Evolutionary conservation across 768 basidiomycete genomes (phyloP), one percentile per base, ranked within the genome.

Genomic region (Infundibulicybe gibba): DNA sequence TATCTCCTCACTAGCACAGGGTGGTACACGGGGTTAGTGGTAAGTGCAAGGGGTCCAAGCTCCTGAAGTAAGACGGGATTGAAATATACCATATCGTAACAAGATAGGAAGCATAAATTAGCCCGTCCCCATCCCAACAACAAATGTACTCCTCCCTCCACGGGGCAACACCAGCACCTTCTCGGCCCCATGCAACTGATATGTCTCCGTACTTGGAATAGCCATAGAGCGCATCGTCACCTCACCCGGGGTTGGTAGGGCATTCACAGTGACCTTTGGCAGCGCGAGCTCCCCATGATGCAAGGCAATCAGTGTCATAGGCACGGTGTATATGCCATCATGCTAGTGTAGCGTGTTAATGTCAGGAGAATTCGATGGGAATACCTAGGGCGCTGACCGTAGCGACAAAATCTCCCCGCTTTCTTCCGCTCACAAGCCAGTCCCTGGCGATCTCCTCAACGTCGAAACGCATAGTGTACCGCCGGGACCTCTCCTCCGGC

Each of bases 341-440:
- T 90, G 81, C 90, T 93, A 41, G 31, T 30, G 21, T 12, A 38
- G 16, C 14, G 17, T 38, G 40, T 25, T n/a, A 41, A 30, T 42
- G 13, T 45, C 16, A 6, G 40, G 32, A 44, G 12, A 25, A 34
- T 21, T 14, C 13, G 19, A 43, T 6, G 13, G 15, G 21, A 39
- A 6, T 19, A 4, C 17, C 12, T 16, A 10, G 3, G 1, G 30
- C 38, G 58, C 81, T 44, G 57, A 90, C 94, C 66, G 70, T 74
- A 2, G 87, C 89, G 14, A 75, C 45, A 56, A 90, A 94, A 54
- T 88, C 87, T 1, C 93, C 94, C 44, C 87, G 81, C 66, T 94
- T 95, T 35, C 77, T 76, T 8, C 94, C 94, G 50, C 90, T 88
- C 8, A 97, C 80, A 3, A 97, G 72, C 94, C 94, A 97, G 53